phyloP scores from a whole-genome alignment of 2,329 filamentous ascomycete species.

The Seiridium cupressi region DNA sequence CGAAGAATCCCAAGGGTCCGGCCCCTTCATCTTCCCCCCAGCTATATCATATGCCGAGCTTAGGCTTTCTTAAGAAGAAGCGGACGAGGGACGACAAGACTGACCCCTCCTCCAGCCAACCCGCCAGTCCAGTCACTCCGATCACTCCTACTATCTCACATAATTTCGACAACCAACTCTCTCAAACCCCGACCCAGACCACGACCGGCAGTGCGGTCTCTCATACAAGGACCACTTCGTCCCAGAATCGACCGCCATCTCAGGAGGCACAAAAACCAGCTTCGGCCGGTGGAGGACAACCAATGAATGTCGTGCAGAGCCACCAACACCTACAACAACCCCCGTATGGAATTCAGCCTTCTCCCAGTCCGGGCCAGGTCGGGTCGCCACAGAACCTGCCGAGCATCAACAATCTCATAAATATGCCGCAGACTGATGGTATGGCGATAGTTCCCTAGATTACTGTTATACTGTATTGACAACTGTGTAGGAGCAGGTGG shows the following conservation, averaged over 20 bases:
- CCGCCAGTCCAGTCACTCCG: constrained; percentile 62
- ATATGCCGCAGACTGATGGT: constrained; percentile 53
- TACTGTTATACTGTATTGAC: constrained; percentile 14
- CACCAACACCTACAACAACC: constrained; percentile 29
- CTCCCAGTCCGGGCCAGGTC: constrained; percentile 25
- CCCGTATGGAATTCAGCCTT: constrained; percentile 43
- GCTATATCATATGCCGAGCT: constrained; percentile 73
- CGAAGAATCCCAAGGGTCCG: constrained; percentile 13
- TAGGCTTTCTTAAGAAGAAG: constrained; percentile 98
- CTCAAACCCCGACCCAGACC: constrained; percentile 30
- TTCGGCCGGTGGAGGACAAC: constrained; percentile 27
- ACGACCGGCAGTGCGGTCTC: constrained; percentile 15
- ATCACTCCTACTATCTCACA: constrained; percentile 53
- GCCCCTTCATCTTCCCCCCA: constrained; percentile 25
- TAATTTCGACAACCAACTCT: constrained; percentile 45
- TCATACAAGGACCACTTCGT: constrained; percentile 12
- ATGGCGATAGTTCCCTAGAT: constrained; percentile 17
- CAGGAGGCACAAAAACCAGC: constrained; percentile 21
- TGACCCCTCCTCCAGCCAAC: constrained; percentile 66
- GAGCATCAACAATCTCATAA: constrained; percentile 82
- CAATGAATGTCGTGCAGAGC: constrained; percentile 27
- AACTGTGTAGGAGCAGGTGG: constrained; percentile 17
- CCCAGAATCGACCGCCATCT: constrained; percentile 12
- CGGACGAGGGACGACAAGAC: constrained; percentile 87
- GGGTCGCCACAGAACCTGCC: constrained; percentile 63